phyloP scores from a whole-genome alignment of 176 grass and related monocot genomes.

The Rhipidocladum racemiflorum region DNA sequence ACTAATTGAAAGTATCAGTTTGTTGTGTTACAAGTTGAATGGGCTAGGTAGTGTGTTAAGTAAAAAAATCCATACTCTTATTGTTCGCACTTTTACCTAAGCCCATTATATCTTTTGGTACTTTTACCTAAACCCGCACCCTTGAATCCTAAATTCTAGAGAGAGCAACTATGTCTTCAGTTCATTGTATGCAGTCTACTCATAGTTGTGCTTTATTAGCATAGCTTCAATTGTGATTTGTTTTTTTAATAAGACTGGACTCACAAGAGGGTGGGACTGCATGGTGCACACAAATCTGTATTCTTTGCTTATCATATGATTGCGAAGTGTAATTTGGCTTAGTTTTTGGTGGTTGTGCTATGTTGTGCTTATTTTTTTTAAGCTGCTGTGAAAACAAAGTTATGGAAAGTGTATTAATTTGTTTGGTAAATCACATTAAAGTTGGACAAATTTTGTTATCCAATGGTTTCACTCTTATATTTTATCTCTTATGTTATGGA shows the following conservation, averaged over 20 bases:
- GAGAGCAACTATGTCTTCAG: not conserved
- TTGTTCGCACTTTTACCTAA: not conserved
- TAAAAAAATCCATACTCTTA: not conserved
- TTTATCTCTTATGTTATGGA: too few relatives aligned
- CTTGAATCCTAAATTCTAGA: not conserved
- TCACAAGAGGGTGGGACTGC: not conserved
- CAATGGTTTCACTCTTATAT: too few relatives aligned
- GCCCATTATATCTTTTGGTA: not conserved
- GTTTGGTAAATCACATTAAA: too few relatives aligned
- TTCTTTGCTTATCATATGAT: not conserved
- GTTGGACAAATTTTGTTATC: too few relatives aligned
- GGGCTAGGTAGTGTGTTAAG: not conserved
- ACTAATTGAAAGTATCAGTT: not conserved
- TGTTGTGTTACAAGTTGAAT: not conserved
- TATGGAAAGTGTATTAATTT: too few relatives aligned
- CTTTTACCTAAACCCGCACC: not conserved
- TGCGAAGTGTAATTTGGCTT: not conserved
- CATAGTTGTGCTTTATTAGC: not conserved
- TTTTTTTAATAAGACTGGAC: not conserved
- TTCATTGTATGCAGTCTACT: not conserved
- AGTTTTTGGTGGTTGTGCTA: too few relatives aligned
- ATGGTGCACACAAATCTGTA: not conserved
- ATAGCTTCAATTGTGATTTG: not conserved
- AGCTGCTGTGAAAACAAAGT: too few relatives aligned
- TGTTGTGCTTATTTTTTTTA: too few relatives aligned